Percentiles rank a stretch among this genome's conserved stretches.
These are phyloP conservation scores for Rosellinia necatrix DNA, from an alignment of 2,329 filamentous ascomycete genomes.

Conservation along the genomic window DNA sequence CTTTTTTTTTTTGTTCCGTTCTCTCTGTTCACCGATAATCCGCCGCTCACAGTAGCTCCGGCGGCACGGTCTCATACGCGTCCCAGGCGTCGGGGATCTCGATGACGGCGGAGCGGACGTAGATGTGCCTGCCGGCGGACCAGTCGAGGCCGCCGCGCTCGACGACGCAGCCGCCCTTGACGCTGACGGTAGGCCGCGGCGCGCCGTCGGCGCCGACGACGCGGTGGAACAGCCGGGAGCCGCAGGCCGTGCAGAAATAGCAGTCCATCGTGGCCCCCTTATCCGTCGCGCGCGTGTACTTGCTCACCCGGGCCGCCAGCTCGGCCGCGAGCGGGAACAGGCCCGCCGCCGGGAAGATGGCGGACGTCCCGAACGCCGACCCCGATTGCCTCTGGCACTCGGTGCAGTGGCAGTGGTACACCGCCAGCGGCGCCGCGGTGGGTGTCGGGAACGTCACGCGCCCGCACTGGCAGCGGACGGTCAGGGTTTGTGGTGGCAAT, in stretches of 20 bases:
- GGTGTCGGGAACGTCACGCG: slow-evolving; percentile 45
- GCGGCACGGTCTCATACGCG: slow-evolving; percentile 35
- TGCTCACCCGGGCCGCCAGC: slow-evolving; percentile 40
- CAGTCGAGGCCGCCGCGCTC: slow-evolving; percentile 49
- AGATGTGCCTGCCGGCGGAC: slow-evolving; percentile 51
- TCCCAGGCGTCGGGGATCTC: slow-evolving; percentile 46
- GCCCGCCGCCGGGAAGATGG: slow-evolving; percentile 47
- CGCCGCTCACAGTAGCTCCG: background rate
- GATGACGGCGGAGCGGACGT: slow-evolving; percentile 49
- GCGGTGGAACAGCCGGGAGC: slow-evolving; percentile 54
- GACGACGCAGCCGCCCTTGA: slow-evolving; percentile 54
- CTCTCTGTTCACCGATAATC: no score
- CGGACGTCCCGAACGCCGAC: slow-evolving; percentile 53
- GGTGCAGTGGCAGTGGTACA: slow-evolving; percentile 53
- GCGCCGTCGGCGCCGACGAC: slow-evolving; percentile 45
- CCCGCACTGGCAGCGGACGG: slow-evolving; percentile 48
- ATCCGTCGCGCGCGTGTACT: slow-evolving; percentile 48
- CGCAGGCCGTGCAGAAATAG: slow-evolving; percentile 45
- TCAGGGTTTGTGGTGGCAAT: slow-evolving; percentile 30
- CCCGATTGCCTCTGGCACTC: slow-evolving; percentile 51
- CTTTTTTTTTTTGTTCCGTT: no score
- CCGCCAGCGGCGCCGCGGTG: slow-evolving; percentile 40
- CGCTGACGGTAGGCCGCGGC: slow-evolving; percentile 43
- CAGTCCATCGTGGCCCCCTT: slow-evolving; percentile 49
- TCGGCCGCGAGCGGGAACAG: slow-evolving; percentile 47